phyloP scores from a whole-genome alignment of 768 basidiomycete species.

The Collybia sp. region DNA sequence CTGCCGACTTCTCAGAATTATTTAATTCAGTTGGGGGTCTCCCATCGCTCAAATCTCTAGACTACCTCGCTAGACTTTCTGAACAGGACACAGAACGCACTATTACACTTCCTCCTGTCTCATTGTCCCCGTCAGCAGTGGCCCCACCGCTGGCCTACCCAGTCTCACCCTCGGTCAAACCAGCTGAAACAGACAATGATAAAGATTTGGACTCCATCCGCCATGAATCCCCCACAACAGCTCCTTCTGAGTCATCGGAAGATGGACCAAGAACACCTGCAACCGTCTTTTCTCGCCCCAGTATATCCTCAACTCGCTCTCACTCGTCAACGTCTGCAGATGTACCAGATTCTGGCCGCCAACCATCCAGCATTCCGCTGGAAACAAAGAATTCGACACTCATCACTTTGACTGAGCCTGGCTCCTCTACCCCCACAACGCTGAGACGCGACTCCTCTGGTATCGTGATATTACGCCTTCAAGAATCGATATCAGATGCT shows the following conservation, averaged over 20 bases:
- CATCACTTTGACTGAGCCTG: conserved; percentile 44
- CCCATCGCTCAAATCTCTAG: conserved; percentile 40
- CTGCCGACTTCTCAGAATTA: conserved; percentile 76
- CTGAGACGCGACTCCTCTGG: conserved; percentile 35
- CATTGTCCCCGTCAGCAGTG: too few relatives aligned
- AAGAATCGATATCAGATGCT: conserved; percentile 59
- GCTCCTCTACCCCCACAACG: conserved; percentile 17
- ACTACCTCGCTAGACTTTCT: conserved; percentile 40
- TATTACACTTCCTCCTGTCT: too few relatives aligned
- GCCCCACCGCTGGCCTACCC: too few relatives aligned
- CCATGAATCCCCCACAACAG: too few relatives aligned
- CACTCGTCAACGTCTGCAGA: not conserved
- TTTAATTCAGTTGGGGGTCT: conserved; percentile 54
- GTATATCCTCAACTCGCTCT: not conserved
- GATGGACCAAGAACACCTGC: too few relatives aligned
- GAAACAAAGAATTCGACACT: conserved; percentile 15
- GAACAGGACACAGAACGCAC: conserved; percentile 19
- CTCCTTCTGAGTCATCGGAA: too few relatives aligned
- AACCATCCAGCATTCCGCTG: too few relatives aligned
- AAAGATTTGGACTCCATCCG: too few relatives aligned
- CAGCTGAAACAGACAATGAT: too few relatives aligned
- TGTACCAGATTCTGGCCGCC: not conserved
- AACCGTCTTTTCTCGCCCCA: not conserved
- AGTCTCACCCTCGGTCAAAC: too few relatives aligned
- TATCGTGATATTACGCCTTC: conserved; percentile 44